phyloP scores from a whole-genome alignment of 176 grass and related monocot genomes.

The Raddia distichophylla region DNA sequence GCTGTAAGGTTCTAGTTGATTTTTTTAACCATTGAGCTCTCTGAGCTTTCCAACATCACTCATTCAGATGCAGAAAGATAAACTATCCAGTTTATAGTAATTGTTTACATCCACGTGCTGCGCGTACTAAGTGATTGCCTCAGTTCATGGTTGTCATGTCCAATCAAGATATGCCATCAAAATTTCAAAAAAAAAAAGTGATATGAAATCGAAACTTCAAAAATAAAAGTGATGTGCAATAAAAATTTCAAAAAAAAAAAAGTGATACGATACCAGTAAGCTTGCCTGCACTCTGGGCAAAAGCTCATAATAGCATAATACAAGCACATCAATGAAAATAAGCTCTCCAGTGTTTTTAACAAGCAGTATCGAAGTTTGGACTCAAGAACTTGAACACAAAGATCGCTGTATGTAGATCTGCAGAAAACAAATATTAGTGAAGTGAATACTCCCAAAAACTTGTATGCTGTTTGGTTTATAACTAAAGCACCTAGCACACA shows the following conservation, averaged over 20 bases:
- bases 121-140: neutral
- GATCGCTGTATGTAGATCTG: slow-evolving; percentile 99
- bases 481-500: slow-evolving; percentile 18
- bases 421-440: slow-evolving; percentile 38
- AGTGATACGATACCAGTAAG: neutral
- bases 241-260: no score
- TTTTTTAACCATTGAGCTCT: no score
- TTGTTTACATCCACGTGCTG: neutral
- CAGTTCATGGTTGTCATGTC: neutral
- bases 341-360: slow-evolving; percentile 81
- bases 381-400: slow-evolving; percentile 93
- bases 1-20: slow-evolving; percentile 24
- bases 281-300: slow-evolving; percentile 69
- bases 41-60: no score
- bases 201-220: no score
- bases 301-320: slow-evolving; percentile 95
- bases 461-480: slow-evolving; percentile 7
- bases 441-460: slow-evolving; percentile 31
- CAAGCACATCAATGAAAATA: slow-evolving; percentile 90
- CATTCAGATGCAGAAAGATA: no score
- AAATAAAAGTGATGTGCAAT: no score
- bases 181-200: slow-evolving; percentile 31
- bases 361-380: slow-evolving; percentile 85
- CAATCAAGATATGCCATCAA: slow-evolving; percentile 15
- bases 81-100: no score